phyloP scores from a whole-genome alignment of 139 green algal genomes.

The Marvania coccoides region DNA sequence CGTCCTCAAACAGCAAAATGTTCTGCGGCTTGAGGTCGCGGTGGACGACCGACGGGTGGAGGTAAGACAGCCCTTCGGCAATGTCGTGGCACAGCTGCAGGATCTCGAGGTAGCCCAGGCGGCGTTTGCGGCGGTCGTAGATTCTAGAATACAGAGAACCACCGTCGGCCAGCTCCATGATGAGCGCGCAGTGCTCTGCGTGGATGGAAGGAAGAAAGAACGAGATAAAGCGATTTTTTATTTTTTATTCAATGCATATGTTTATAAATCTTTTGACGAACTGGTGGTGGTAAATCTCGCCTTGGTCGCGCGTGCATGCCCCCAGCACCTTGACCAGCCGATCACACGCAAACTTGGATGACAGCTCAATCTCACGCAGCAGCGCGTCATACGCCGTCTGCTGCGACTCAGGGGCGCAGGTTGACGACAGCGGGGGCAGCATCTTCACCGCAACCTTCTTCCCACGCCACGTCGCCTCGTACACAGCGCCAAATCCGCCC shows the following conservation, averaged over 20 bases:
- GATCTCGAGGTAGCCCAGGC: slow-evolving; percentile 61
- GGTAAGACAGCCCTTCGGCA: slow-evolving; percentile 54
- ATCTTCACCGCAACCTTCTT: slow-evolving; percentile 65
- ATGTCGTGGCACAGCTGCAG: slow-evolving; percentile 60
- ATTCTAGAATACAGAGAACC: slow-evolving; percentile 66
- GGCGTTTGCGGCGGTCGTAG: slow-evolving; percentile 41
- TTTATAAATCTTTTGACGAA: no score
- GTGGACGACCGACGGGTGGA: slow-evolving; percentile 76
- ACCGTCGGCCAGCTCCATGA: slow-evolving; percentile 76
- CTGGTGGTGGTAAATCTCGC: no score
- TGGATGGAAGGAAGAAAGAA: no score
- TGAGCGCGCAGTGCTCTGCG: slow-evolving; percentile 55
- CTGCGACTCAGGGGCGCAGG: slow-evolving; percentile 19
- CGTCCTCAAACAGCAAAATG: slow-evolving; percentile 54
- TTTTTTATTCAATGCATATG: no score
- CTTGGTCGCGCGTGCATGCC: slow-evolving; percentile 40
- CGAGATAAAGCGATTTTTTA: no score
- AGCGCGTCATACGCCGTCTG: slow-evolving; percentile 35
- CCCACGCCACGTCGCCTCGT: slow-evolving; percentile 47
- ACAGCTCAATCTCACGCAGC: slow-evolving; percentile 57
- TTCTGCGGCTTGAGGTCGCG: slow-evolving; percentile 74
- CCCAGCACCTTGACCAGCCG: slow-evolving; percentile 51
- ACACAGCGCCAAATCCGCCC: slow-evolving; percentile 70
- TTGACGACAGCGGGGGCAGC: slow-evolving; percentile 47
- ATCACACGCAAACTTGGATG: slow-evolving; percentile 37